Percentiles rank a stretch among this genome's conserved stretches.
Conservation (phyloP, 768 basidiomycete genomes). For the Phanerodontia chrysosporium region DNA sequence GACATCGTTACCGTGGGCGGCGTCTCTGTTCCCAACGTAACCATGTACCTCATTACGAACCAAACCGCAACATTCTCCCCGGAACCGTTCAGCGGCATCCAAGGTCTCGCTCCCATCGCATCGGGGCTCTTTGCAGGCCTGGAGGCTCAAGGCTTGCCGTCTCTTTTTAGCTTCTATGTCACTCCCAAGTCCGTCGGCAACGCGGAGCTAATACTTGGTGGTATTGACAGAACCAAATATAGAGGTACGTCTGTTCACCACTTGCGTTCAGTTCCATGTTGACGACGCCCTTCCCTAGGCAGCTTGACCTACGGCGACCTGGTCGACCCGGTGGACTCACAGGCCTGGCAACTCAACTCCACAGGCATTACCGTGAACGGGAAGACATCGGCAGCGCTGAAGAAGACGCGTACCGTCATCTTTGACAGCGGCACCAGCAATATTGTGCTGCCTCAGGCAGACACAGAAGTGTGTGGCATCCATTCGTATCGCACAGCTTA, state of each 20-base stretch:
- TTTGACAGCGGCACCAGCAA: conserved; percentile 60
- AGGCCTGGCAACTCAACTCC: conserved; percentile 43
- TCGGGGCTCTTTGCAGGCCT: conserved; percentile 47
- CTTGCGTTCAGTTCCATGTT: not conserved
- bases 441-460: conserved; percentile 44
- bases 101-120: conserved; percentile 45
- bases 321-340: conserved; percentile 1
- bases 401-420: conserved; percentile 39
- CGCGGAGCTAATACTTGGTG: conserved; percentile 52
- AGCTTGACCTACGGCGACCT: conserved; percentile 14
- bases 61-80: conserved; percentile 49
- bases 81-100: conserved; percentile 55
- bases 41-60: conserved; percentile 47
- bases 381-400: conserved; percentile 40
- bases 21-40: conserved; percentile 33
- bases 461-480: conserved; percentile 37
- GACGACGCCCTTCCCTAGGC: not conserved
- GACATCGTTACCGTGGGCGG: conserved; percentile 51
- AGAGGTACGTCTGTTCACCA: conserved; percentile 28
- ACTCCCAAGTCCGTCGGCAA: conserved; percentile 39
- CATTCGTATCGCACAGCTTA: not conserved
- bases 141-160: conserved; percentile 43
- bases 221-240: conserved; percentile 49
- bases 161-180: conserved; percentile 48
- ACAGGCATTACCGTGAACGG: conserved; percentile 49